Base-by-base conservation (phyloP, 352 stramenopile species). In the Phytopythium boreale region DNA sequence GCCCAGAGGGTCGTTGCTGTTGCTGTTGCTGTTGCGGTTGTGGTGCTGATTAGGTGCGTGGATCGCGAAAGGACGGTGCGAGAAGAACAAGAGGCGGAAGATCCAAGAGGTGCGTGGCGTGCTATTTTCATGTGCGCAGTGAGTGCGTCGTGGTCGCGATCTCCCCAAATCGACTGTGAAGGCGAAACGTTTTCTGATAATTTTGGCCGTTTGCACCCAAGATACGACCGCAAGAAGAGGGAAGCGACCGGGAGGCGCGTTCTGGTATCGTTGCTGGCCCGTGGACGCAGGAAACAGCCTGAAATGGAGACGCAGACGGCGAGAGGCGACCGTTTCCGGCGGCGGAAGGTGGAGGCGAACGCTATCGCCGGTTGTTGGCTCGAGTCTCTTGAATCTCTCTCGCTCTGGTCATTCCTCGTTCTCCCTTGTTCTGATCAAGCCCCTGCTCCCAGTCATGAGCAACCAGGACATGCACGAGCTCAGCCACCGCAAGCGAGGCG, bases 111-210 rank as follows among this genome's bases (percentile, higher is more conserved):
- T 37, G 27, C 3, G 41, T 22, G 43, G 27, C 3, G 41, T 22
- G 43, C 43, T 50, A 50, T 50, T 50, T 27, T 6, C 43, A n/a
- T 34, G 29, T 7, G 29, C n/a, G n/a, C n/a, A 34, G 29, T 34
- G 29, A n/a, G 29, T 34, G 29, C 29, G 29, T 34, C 7, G 29
- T 34, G 29, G 29, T 7, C 29, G 7, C 7, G 29, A 34, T 34
- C 29, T 34, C 29, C 29, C 29, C 29, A 7, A 34, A 7, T 34
- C 29, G 29, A 34, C 29, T 15, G 43, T 15, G 8, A 24, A 41
- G 10, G 52, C 19, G 53, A 59, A 59, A 59, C 53, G 53, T 47
- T 47, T 59, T 59, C 53, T 59, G 53, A 59, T 59, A 36, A 59
- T 59, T 34, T 31, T 49, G 31, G 53, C 53, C 5, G 22, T 31